Evolutionary conservation across 768 basidiomycete species (phyloP).

Genomic region (Rhizopogon rudus): DNA sequence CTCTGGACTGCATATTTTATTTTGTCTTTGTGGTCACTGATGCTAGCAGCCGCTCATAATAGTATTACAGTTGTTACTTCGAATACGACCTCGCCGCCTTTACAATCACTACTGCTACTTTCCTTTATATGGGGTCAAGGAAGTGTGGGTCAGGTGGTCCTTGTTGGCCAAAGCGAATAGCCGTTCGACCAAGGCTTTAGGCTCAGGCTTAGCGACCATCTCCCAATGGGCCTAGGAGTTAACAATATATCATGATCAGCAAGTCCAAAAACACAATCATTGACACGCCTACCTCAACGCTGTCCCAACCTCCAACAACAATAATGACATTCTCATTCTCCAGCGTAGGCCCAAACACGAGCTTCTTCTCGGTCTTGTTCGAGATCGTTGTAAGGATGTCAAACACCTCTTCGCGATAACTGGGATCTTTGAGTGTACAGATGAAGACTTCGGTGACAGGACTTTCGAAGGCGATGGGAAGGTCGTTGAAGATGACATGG

Average conservation of each 20-base stretch:
- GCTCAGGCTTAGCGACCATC: constrained; percentile 1
- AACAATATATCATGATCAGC: not conserved
- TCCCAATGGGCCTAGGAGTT: constrained; percentile 13
- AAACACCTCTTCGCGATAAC: constrained; percentile 14
- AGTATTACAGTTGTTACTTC: not conserved
- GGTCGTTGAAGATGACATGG: constrained; percentile 17
- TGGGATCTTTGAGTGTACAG: constrained; percentile 16
- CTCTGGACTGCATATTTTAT: no score
- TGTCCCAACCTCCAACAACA: constrained; percentile 16
- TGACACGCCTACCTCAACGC: constrained; percentile 17
- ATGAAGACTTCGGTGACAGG: constrained; percentile 20
- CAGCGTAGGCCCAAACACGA: constrained; percentile 17
- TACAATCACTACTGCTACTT: not conserved
- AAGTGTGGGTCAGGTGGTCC: constrained; percentile 11
- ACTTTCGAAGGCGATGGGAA: constrained; percentile 9
- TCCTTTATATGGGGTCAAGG: constrained; percentile 3
- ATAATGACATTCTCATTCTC: constrained; percentile 18
- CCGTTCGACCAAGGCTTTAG: not conserved
- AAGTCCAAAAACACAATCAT: not conserved
- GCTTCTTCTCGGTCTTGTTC: constrained; percentile 2
- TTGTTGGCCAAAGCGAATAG: constrained; percentile 10
- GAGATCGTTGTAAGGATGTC: constrained; percentile 9
- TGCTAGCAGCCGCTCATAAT: not conserved
- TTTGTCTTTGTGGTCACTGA: not conserved
- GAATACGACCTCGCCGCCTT: no score